phyloP scores from a whole-genome alignment of 192 early-diverging fungal species.

The Coemansia furcata region DNA sequence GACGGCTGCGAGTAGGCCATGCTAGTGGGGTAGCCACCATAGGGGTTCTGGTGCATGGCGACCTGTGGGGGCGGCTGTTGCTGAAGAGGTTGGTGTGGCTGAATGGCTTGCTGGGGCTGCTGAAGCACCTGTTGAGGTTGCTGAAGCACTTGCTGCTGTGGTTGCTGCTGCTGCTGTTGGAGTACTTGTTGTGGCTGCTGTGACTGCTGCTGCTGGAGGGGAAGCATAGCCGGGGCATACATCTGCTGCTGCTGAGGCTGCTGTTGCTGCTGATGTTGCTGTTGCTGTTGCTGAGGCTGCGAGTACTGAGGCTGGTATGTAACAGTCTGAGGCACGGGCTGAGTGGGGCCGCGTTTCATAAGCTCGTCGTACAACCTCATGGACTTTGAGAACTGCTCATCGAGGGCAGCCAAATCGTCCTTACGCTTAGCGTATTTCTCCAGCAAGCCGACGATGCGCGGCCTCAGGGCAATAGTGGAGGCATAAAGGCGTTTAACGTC shows the following conservation, averaged over 20 bases:
- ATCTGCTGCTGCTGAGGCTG: constrained; percentile 11
- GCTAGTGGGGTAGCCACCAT: neutral
- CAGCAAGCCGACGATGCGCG: constrained; percentile 82
- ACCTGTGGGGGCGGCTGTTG: constrained; percentile 11
- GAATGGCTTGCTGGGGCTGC: constrained; percentile 26
- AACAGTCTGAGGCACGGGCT: constrained; percentile 7
- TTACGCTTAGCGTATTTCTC: constrained; percentile 82
- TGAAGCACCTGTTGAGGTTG: constrained; percentile 11
- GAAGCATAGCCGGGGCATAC: constrained; percentile 2
- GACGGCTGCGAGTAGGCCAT: constrained; percentile 12
- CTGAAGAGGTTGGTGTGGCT: constrained; percentile 7
- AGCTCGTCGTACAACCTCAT: constrained; percentile 46
- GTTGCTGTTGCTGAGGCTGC: too few relatives aligned
- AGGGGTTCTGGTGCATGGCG: constrained; percentile 2
- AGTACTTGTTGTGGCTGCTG: neutral
- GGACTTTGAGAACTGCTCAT: constrained; percentile 37
- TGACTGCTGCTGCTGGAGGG: neutral
- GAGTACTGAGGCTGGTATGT: constrained; percentile 12
- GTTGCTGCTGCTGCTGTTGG: constrained; percentile 29
- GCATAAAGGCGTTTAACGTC: constrained; percentile 79
- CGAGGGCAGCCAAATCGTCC: constrained; percentile 54
- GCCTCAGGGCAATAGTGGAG: constrained; percentile 74
- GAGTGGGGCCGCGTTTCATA: constrained; percentile 29
- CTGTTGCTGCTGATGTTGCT: constrained; percentile 7
- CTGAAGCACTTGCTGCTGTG: neutral